Evolutionary conservation across 2,329 filamentous ascomycete genomes (phyloP), one percentile per base, ranked within the genome.

Genomic region (Fusarium verrucosum): DNA sequence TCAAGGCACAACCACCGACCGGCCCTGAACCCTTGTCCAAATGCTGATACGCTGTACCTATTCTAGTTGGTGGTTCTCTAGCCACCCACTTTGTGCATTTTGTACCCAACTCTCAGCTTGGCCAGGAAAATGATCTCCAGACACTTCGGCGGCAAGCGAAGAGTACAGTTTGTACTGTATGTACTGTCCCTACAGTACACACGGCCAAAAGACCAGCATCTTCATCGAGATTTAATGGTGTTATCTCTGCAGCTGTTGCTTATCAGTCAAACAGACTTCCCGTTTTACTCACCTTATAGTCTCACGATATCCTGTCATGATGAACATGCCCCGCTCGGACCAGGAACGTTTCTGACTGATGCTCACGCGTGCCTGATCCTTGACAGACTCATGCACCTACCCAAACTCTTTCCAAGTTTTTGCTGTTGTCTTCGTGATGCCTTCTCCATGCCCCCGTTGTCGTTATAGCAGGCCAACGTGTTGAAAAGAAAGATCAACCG

Each of bases 121-220:
- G n/a, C 33, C 23, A 49, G 44, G 57, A 20, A 66, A 62, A 38
- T 55, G 52, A 64, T 66, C 47, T 49, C 28, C 62, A 51, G 17
- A 41, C 62, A 41, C 40, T 32, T 40, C 35, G 52, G 22, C 35
- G 23, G 38, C 22, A 41, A 49, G 42, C 63, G 46, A 37, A 30
- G 13, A 36, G 45, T 38, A 49, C 37, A 38, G 20, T 41, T 26
- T n/a, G 47, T 47, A 17, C 20, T 10, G 37, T 40, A 25, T 17
- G n/a, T n/a, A n/a, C n/a, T n/a, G n/a, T n/a, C n/a, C n/a, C n/a
- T n/a, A n/a, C n/a, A n/a, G n/a, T n/a, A n/a, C n/a, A n/a, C n/a
- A n/a, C n/a, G n/a, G n/a, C n/a, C 11, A 17, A 37, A 26, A 42
- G n/a, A 30, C 20, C 10, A 36, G n/a, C 20, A 50, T 51, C 16